phyloP scores from a whole-genome alignment of 2,329 filamentous ascomycete genomes.

The Daldinia sp. region DNA sequence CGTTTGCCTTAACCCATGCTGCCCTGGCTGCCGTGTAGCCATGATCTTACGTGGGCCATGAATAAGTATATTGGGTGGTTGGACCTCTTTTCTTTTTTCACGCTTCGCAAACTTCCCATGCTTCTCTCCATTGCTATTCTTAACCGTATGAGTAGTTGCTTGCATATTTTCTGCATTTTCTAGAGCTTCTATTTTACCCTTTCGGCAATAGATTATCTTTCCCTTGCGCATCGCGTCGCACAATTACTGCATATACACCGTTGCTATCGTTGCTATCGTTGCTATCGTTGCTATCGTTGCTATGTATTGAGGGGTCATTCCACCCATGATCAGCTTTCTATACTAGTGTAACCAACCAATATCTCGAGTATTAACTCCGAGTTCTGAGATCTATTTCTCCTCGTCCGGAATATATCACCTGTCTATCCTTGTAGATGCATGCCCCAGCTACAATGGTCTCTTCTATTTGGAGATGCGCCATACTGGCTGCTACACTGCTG shows the following conservation, averaged over 20 bases:
- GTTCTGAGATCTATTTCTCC: slow-evolving; percentile 22
- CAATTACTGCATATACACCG: slow-evolving; percentile 16
- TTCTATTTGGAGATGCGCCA: slow-evolving; percentile 37
- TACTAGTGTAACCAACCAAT: slow-evolving; percentile 20
- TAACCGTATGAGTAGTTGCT: slow-evolving; percentile 19
- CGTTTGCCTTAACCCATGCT: slow-evolving; percentile 16
- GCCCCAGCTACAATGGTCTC: slow-evolving; percentile 43
- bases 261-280: neutral
- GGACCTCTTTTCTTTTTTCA: slow-evolving; percentile 38
- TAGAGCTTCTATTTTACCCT: slow-evolving; percentile 28
- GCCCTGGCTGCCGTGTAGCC: slow-evolving; percentile 6
- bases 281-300: neutral
- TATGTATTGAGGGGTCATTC: neutral
- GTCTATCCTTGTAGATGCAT: slow-evolving; percentile 31
- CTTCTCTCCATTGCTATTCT: slow-evolving; percentile 27
- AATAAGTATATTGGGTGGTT: slow-evolving; percentile 48
- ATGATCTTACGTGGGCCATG: slow-evolving; percentile 16
- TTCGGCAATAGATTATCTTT: slow-evolving; percentile 28
- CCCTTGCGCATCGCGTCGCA: slow-evolving; percentile 24
- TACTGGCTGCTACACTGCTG: slow-evolving; percentile 42
- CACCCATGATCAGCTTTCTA: slow-evolving; percentile 6
- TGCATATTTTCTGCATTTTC: slow-evolving; percentile 38
- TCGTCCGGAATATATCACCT: slow-evolving; percentile 24
- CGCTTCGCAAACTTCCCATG: slow-evolving; percentile 28
- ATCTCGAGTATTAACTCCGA: slow-evolving; percentile 18